A percentile compares a stretch with the other conserved stretches of the same genome.
These are phyloP conservation scores for Coccomyxa subellipsoidea DNA, from an alignment of 163 green algal species.

Conservation along the genomic window DNA sequence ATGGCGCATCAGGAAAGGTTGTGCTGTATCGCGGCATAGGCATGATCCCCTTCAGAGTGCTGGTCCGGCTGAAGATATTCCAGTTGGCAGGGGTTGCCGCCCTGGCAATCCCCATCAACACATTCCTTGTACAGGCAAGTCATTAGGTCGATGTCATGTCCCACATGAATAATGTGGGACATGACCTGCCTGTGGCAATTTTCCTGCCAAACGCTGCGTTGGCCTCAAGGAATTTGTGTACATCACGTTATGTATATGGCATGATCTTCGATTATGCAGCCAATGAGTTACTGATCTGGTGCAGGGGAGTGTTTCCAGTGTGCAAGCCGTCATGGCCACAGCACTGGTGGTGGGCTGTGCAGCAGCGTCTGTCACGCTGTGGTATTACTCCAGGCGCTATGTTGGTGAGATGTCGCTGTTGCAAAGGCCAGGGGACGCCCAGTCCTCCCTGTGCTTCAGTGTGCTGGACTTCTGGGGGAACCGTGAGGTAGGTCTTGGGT, in stretches of 20 bases:
- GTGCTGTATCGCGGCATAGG: slow-evolving; percentile 36
- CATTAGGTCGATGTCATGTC: not conserved
- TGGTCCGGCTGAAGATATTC: slow-evolving; percentile 64
- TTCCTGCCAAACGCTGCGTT: too few species aligned
- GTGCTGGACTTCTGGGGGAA: slow-evolving; percentile 85
- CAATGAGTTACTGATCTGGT: too few species aligned
- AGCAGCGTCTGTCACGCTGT: slow-evolving; percentile 42
- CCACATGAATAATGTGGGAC: too few species aligned
- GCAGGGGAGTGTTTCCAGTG: not conserved
- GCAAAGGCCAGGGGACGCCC: slow-evolving; percentile 22
- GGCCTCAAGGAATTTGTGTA: too few species aligned
- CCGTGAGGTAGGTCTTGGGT: slow-evolving; percentile 47
- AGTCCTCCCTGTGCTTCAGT: slow-evolving; percentile 47
- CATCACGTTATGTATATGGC: too few species aligned
- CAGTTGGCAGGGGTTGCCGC: slow-evolving; percentile 55
- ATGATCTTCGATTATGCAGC: not conserved
- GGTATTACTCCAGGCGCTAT: slow-evolving; percentile 69
- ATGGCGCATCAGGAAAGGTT: not conserved
- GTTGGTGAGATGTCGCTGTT: slow-evolving; percentile 76
- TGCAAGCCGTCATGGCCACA: slow-evolving; percentile 33
- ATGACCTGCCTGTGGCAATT: too few species aligned
- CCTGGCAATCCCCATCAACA: slow-evolving; percentile 43
- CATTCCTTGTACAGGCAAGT: slow-evolving; percentile 34
- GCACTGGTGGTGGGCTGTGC: slow-evolving; percentile 46
- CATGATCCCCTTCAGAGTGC: slow-evolving; percentile 49